Conservation (phyloP, 495 filamentous ascomycete species). For the Penicillium bialowiezense region DNA sequence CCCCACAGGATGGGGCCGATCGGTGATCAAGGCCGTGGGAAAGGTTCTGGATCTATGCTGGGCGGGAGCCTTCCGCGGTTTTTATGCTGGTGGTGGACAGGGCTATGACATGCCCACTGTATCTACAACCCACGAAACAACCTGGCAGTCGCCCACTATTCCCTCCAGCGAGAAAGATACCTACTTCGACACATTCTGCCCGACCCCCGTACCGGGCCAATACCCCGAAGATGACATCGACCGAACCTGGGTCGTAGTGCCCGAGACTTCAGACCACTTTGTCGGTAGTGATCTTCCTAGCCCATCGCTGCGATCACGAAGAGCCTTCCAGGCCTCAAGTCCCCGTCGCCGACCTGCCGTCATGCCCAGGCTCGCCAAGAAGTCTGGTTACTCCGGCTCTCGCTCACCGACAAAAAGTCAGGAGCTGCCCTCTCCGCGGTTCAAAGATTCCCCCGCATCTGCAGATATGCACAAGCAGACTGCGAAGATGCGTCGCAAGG, state of each 20-base stretch:
- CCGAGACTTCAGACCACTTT: conserved; percentile 20
- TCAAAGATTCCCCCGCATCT: conserved; percentile 45
- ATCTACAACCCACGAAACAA: conserved; percentile 14
- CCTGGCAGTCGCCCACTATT: conserved; percentile 21
- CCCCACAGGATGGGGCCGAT: conserved; percentile 41
- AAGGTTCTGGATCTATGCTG: conserved; percentile 83
- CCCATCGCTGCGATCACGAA: conserved; percentile 20
- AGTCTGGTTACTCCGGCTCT: conserved; percentile 23
- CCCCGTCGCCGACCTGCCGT: conserved; percentile 27
- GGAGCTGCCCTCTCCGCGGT: conserved; percentile 30
- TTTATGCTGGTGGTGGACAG: conserved; percentile 77
- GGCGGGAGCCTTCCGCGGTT: conserved; percentile 70
- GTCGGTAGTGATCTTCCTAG: conserved; percentile 13
- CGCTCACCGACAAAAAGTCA: conserved; percentile 40
- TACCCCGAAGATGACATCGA: conserved; percentile 54
- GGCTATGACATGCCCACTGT: conserved; percentile 54
- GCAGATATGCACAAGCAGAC: conserved; percentile 67
- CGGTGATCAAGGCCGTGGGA: conserved; percentile 60
- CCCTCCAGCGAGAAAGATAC: conserved; percentile 22
- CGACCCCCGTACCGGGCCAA: conserved; percentile 25
- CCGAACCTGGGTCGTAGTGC: conserved; percentile 77
- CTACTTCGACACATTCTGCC: conserved; percentile 8
- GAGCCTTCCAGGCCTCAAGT: conserved; percentile 23
- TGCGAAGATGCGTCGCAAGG: conserved; percentile 62
- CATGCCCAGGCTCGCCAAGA: conserved; percentile 27